Base-by-base conservation (phyloP, 495 filamentous ascomycete species). In the Penicillium subrubescens region DNA sequence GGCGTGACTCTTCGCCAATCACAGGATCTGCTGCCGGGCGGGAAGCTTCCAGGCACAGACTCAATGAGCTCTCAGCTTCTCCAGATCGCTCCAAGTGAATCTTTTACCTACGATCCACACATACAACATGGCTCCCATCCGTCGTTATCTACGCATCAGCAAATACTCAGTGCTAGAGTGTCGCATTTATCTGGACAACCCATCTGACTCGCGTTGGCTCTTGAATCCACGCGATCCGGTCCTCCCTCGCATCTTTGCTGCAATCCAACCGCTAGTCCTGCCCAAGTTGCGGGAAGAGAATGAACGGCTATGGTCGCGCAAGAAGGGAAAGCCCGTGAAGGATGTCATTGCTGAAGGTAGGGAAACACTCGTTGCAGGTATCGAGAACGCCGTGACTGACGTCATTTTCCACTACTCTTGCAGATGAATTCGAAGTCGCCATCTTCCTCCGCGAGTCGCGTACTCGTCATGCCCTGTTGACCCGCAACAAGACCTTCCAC, bases 361-460 rank as follows among this genome's bases (percentile, higher is more conserved):
- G 5, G 8, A 21, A 25, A 3, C 11, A 1, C 15, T 4, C 35
- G 17, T 23, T 17, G 3, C 44, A 25, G 21, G 25, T 7, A 31
- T 52, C 0, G 8, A 3, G 2, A 31, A 27, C 0, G 14, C 25
- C 5, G 2, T 1, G 25, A 39, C 33, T 56, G 25, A 56, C 33
- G 33, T 56, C 33, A 21, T 23, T 5, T 21, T 12, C 58, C 48
- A 7, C 7, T 57, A 43, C 61, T 56, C 46, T 8, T 51, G 39
- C 73, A 96, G 95, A 97, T 80, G 94, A 96, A 56, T 99, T 97
- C 70, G 93, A 97, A 72, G 91, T 97, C 43, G 89, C 92, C 19
- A 88, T 98, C 64, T 99, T 97, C 78, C 85, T 99, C 67, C 96
- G 90, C 37, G 91, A 96, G 75, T 89, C 88, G 8, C 89, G 88